Conservation (phyloP, 345 rosid species). For the Populus simonii region DNA sequence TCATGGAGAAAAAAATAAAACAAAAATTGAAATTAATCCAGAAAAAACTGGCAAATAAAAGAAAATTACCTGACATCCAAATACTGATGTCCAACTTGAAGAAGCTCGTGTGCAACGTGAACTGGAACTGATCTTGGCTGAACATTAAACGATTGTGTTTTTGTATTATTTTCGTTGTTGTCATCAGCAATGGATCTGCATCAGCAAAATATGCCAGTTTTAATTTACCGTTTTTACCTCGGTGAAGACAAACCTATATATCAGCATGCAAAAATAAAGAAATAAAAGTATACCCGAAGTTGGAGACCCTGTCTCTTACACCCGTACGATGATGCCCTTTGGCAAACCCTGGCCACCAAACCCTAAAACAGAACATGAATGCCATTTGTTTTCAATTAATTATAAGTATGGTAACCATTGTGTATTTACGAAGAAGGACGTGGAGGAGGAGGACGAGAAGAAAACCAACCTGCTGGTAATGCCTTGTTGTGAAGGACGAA, state of each 20-base stretch:
- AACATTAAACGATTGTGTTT: background rate
- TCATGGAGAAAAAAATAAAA: background rate
- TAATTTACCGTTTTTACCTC: background rate
- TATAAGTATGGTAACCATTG: background rate
- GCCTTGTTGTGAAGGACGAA: background rate
- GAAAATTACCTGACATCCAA: slow-evolving; percentile 32
- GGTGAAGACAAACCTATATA: too few relatives aligned
- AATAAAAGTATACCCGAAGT: too few relatives aligned
- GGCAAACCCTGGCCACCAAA: too few relatives aligned
- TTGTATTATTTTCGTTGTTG: background rate
- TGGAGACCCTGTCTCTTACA: too few relatives aligned
- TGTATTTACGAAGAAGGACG: background rate
- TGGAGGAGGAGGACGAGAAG: background rate
- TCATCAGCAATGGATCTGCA: too few relatives aligned
- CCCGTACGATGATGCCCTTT: too few relatives aligned
- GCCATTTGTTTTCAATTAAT: too few relatives aligned
- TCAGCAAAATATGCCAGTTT: background rate
- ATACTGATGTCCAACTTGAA: slow-evolving; percentile 23
- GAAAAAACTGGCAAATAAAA: too few relatives aligned
- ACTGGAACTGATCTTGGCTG: slow-evolving; percentile 17
- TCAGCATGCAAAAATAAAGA: too few relatives aligned
- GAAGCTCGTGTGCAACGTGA: slow-evolving; percentile 20
- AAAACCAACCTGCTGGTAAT: background rate
- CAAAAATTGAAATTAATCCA: background rate
- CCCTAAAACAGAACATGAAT: too few relatives aligned